Percentiles rank a stretch among this genome's conserved stretches.
phyloP scores from a whole-genome alignment of 2,329 filamentous ascomycete genomes.

The Cercospora sp. region DNA sequence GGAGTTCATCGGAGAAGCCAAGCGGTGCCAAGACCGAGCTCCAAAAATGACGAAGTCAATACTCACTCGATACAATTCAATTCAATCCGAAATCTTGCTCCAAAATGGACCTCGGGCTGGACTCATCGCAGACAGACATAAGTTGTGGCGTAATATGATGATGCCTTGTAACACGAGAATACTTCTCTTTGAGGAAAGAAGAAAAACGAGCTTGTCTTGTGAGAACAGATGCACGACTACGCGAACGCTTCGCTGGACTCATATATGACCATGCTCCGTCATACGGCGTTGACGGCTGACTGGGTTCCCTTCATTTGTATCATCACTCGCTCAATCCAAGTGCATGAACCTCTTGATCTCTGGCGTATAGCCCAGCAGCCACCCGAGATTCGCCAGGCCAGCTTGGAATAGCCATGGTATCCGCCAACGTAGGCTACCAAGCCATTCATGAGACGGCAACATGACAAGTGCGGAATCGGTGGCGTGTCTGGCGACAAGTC shows the following conservation, averaged over 20 bases:
- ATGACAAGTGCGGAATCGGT: conserved; percentile 10
- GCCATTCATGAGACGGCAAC: background rate
- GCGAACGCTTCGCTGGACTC: background rate
- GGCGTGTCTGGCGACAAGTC: background rate
- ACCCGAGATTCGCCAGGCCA: background rate
- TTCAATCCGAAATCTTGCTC: background rate
- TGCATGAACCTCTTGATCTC: conserved; percentile 9
- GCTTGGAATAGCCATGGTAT: conserved; percentile 7
- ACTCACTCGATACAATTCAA: background rate
- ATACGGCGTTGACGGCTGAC: background rate
- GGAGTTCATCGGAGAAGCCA: background rate
- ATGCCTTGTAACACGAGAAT: no score
- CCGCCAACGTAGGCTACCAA: background rate
- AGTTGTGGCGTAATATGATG: no score
- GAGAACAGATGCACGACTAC: background rate
- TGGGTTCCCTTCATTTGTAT: background rate
- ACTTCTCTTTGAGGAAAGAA: no score
- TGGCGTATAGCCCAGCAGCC: conserved; percentile 6
- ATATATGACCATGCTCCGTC: background rate
- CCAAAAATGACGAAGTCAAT: background rate
- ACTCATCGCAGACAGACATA: background rate
- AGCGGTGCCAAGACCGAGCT: background rate
- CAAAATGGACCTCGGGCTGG: background rate
- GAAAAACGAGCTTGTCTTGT: no score
- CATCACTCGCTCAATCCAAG: background rate